These are phyloP conservation scores for Alternaria sp. DNA, from an alignment of 2,329 filamentous ascomycete species.

Conservation along the genomic window DNA sequence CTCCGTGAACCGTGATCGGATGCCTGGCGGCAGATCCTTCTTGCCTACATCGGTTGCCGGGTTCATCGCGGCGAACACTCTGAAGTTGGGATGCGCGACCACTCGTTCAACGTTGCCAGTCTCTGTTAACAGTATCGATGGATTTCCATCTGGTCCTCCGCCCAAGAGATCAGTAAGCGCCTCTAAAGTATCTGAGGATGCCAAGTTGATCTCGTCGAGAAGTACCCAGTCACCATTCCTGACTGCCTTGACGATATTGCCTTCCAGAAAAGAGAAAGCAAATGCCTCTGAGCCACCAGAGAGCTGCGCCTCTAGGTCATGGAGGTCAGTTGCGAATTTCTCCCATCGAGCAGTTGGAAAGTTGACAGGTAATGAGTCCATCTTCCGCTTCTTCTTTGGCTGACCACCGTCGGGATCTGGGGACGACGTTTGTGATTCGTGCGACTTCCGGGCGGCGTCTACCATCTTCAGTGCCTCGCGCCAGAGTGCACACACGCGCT, in stretches of 20 bases:
- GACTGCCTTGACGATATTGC: conserved; percentile 94
- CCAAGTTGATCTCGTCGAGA: conserved; percentile 95
- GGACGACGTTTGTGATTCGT: conserved; percentile 52
- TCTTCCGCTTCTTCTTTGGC: conserved; percentile 74
- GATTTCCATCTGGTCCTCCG: conserved; percentile 72
- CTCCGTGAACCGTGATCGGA: conserved; percentile 93
- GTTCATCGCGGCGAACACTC: conserved; percentile 99
- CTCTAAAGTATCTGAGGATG: conserved; percentile 92
- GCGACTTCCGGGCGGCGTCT: conserved; percentile 55
- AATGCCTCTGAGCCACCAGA: conserved; percentile 76
- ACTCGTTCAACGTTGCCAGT: conserved; percentile 92
- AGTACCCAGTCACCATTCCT: conserved; percentile 97
- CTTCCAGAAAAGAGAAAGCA: conserved; percentile 95
- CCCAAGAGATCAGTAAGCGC: conserved; percentile 88
- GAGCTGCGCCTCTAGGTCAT: conserved; percentile 82
- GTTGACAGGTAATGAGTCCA: conserved; percentile 61
- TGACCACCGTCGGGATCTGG: conserved; percentile 63
- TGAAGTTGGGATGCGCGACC: conserved; percentile 87
- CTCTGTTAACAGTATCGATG: conserved; percentile 89
- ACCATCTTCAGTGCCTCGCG: conserved; percentile 90
- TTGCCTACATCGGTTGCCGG: conserved; percentile 98
- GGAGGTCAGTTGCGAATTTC: conserved; percentile 75
- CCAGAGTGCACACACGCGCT: conserved; percentile 85
- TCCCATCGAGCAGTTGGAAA: conserved; percentile 78
- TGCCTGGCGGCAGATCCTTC: conserved; percentile 86